Conservation (phyloP, 2,329 filamentous ascomycete genomes). For the Hypoxylon sp. region DNA sequence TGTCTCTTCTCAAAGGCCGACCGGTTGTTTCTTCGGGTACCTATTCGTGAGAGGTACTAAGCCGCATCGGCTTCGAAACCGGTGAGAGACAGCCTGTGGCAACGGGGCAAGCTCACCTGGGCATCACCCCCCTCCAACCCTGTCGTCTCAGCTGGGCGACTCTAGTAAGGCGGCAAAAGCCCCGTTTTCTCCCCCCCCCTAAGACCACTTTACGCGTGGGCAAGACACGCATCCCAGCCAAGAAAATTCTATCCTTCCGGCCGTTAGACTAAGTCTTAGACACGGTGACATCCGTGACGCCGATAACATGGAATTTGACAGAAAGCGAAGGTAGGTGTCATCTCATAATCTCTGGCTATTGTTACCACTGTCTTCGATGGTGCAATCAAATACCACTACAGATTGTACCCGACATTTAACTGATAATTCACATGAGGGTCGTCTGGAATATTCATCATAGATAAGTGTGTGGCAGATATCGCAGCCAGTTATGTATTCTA, state of each 20-base stretch:
- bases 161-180: background rate
- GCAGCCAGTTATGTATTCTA: slow-evolving; percentile 23
- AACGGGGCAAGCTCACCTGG: too few species aligned
- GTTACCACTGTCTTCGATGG: background rate
- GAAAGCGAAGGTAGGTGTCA: background rate
- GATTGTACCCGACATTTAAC: background rate
- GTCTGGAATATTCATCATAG: background rate
- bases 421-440: background rate
- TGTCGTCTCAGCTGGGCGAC: background rate
- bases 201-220: background rate
- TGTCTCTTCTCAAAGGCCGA: background rate
- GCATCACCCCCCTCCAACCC: background rate
- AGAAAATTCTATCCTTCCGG: background rate
- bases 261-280: slow-evolving; percentile 7
- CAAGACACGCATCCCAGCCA: background rate
- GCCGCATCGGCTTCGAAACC: background rate
- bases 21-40: too few species aligned
- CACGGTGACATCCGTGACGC: background rate
- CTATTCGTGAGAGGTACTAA: background rate
- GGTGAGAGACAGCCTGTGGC: background rate
- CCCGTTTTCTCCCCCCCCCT: background rate
- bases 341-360: background rate
- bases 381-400: background rate
- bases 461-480: background rate
- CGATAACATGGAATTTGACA: background rate